A percentile compares a stretch with the other conserved stretches of the same genome.
These are phyloP conservation scores for Ophiostoma montium DNA, from an alignment of 2,329 filamentous ascomycete genomes.

Conservation along the genomic window DNA sequence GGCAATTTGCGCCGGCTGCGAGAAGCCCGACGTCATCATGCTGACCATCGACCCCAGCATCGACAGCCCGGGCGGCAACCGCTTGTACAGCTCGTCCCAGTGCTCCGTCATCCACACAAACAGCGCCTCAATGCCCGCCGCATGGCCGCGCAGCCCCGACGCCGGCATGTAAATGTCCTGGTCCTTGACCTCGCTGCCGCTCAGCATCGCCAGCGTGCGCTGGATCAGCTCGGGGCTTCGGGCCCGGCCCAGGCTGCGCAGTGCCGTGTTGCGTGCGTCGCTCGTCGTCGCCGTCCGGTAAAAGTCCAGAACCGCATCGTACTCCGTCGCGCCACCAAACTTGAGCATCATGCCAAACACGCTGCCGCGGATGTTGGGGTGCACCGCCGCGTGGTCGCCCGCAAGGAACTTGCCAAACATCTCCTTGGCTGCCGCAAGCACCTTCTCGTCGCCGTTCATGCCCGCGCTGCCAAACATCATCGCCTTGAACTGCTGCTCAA, in stretches of 20 bases:
- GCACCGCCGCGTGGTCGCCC: slow-evolving; percentile 69
- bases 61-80: slow-evolving; percentile 70
- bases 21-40: slow-evolving; percentile 71
- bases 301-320: slow-evolving; percentile 60
- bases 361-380: slow-evolving; percentile 78
- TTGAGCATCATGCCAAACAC: slow-evolving; percentile 77
- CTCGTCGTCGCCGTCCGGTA: slow-evolving; percentile 62
- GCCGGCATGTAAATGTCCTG: slow-evolving; percentile 91
- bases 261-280: slow-evolving; percentile 83
- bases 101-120: slow-evolving; percentile 76
- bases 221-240: slow-evolving; percentile 68
- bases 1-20: slow-evolving; percentile 58
- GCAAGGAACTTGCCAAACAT: slow-evolving; percentile 78
- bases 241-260: slow-evolving; percentile 69
- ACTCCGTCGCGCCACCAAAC: slow-evolving; percentile 77
- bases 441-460: slow-evolving; percentile 60
- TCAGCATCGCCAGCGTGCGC: slow-evolving; percentile 60
- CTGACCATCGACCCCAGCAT: slow-evolving; percentile 77
- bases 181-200: slow-evolving; percentile 74
- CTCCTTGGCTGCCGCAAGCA: slow-evolving; percentile 68
- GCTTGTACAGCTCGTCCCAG: slow-evolving; percentile 72
- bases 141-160: slow-evolving; percentile 60
- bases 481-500: slow-evolving; percentile 88
- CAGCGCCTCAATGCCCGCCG: slow-evolving; percentile 64
- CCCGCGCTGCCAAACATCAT: slow-evolving; percentile 80